phyloP scores from a whole-genome alignment of 768 basidiomycete genomes.

The Naganishia vaughanmartiniae region DNA sequence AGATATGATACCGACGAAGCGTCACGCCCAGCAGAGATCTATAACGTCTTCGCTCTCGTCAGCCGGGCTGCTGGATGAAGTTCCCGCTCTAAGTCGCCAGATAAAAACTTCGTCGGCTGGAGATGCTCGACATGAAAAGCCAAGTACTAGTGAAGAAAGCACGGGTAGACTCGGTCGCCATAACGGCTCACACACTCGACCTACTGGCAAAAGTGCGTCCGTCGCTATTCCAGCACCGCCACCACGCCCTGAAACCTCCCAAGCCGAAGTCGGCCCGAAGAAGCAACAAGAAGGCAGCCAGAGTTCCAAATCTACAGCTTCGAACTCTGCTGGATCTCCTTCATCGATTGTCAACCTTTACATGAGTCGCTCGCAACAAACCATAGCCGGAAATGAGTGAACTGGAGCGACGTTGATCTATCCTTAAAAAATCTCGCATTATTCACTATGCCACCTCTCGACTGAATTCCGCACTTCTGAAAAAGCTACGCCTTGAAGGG shows the following conservation, averaged over 20 bases:
- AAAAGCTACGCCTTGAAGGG: no score
- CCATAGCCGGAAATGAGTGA: background rate
- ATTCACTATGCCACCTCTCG: background rate
- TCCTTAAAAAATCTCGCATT: background rate
- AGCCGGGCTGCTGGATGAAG: background rate
- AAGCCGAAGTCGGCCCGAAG: background rate
- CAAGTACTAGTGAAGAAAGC: background rate
- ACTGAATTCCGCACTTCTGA: background rate
- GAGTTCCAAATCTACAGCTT: background rate
- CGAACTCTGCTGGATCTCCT: constrained; percentile 1
- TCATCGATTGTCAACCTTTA: constrained; percentile 15
- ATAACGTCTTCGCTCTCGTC: constrained; percentile 8
- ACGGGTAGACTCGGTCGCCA: no score
- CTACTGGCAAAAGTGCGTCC: background rate
- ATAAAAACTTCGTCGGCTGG: background rate
- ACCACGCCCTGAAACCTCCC: background rate
- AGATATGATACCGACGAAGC: background rate
- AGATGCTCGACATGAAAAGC: background rate
- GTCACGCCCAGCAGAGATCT: constrained; percentile 10
- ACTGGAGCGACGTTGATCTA: background rate
- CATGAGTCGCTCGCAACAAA: constrained; percentile 9
- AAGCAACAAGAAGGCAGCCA: background rate
- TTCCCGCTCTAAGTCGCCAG: background rate
- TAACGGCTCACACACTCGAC: background rate
- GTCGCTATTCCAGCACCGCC: background rate